A percentile compares a stretch with the other conserved stretches of the same genome.
Conservation (phyloP, 257 asterid genomes). For the Gentiana macrophylla region DNA sequence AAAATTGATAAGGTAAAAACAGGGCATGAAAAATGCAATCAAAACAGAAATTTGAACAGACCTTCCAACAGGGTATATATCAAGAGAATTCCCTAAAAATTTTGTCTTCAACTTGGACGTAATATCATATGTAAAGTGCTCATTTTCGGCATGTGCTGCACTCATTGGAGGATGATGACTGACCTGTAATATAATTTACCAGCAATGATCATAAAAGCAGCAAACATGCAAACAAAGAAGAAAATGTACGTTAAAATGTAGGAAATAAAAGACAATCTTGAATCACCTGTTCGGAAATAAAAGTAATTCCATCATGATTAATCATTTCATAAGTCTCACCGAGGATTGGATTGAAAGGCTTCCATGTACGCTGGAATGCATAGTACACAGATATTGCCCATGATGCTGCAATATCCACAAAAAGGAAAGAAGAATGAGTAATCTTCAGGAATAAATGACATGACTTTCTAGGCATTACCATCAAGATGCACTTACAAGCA, state of each 20-base stretch:
- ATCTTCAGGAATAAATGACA: neutral
- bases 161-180: constrained; percentile 98
- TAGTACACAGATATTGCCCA: constrained; percentile 89
- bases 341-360: constrained; percentile 97
- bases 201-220: neutral
- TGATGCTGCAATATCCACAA: constrained; percentile 49
- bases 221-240: neutral
- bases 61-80: constrained; percentile 99
- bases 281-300: constrained; percentile 85
- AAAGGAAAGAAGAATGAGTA: neutral
- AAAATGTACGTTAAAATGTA: neutral
- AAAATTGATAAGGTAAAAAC: neutral
- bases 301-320: constrained; percentile 75
- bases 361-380: constrained; percentile 97
- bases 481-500: constrained; percentile 32
- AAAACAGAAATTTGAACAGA: constrained; percentile 13
- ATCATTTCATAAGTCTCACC: constrained; percentile 96
- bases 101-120: constrained; percentile 90
- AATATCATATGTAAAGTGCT: constrained; percentile 76
- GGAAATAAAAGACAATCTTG: constrained; percentile 1
- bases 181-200: constrained; percentile 19
- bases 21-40: neutral
- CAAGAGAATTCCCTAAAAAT: constrained; percentile 85
- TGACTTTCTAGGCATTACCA: neutral
- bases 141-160: constrained; percentile 96